Evolutionary conservation across 2,329 filamentous ascomycete species (phyloP), one percentile per base, ranked within the genome.

Genomic region (Nothophaeocryptopus gaeumannii): DNA sequence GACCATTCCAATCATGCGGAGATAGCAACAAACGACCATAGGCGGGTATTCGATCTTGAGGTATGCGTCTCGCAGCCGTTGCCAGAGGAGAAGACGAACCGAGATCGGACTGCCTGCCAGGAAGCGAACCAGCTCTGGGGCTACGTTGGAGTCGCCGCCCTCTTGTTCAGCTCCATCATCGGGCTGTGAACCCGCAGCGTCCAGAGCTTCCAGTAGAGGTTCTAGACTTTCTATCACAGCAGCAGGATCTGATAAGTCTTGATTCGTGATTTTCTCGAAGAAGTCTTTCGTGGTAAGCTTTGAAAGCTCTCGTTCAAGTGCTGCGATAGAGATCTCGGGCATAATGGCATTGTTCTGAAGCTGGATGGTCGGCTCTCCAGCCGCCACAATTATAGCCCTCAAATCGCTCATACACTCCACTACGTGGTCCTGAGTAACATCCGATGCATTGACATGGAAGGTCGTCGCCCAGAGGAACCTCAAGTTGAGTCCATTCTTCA

Each of bases 231-330:
- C 90, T 51, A 99, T 96, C 14, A 96, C 82, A 5, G 85, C 80
- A 10, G 92, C 80, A 0, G 92, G 88, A 59, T 96, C 85, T 39
- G 85, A 83, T 51, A 85, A 81, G 50, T 93, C 86, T 33, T 90
- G 84, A 52, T 88, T 86, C 66, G 97, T 97, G 0, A 99, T 81
- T 33, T 85, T 88, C 43, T 90, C 78, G 69, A 99, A 97, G 68
- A 97, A 97, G 64, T 96, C 92, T 81, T 95, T 93, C 0, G 92
- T 97, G 11, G 89, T 96, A 31, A 97, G 78, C 62, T 91, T 90
- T 10, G 89, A 92, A 20, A 96, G 86, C 66, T 99, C 92, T 47
- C 89, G 84, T 55, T 97, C 91, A 7, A 93, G 85, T 0, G 89
- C 88, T n/a, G 80, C 78, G 2, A 83, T 72, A 0, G 92, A 96